A percentile compares a stretch with the other conserved stretches of the same genome.
Evolutionary conservation across 169 alveolate species (phyloP).

Genomic region (Plasmodium vivax): DNA sequence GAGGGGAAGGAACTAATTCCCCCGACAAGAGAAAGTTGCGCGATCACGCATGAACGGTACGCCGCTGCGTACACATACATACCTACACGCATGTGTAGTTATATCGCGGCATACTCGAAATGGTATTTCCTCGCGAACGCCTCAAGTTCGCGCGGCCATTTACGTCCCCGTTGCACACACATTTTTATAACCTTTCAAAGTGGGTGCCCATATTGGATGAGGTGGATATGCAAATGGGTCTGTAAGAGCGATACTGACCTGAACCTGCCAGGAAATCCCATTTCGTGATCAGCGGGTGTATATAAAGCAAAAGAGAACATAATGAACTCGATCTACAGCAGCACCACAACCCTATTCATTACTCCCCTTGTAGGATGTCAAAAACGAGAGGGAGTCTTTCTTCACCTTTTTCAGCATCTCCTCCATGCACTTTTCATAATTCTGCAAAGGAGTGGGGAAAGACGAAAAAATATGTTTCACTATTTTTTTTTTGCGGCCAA

Average conservation of each 20-base stretch:
- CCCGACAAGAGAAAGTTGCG: not conserved
- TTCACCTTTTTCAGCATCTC: conserved; percentile 22
- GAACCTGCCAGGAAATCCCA: not conserved
- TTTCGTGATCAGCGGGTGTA: not conserved
- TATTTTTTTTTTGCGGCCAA: not conserved
- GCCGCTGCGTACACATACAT: not conserved
- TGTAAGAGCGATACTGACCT: not conserved
- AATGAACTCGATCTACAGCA: not conserved
- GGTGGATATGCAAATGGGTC: not conserved
- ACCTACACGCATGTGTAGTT: not conserved
- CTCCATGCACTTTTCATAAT: conserved; percentile 54
- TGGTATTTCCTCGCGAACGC: not conserved
- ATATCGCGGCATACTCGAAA: not conserved
- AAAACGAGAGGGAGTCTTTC: conserved; percentile 32
- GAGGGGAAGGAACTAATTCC: not conserved
- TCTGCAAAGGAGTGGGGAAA: conserved; percentile 7
- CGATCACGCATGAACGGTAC: not conserved
- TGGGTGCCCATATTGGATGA: not conserved
- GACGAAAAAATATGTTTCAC: not conserved
- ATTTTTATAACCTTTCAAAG: not conserved
- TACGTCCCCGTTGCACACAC: not conserved
- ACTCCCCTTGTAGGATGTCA: conserved; percentile 30
- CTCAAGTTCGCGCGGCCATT: not conserved
- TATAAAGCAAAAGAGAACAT: not conserved
- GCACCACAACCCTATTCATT: not conserved